These are phyloP conservation scores for Cladosporium halotolerans DNA, from an alignment of 2,329 filamentous ascomycete species.

Conservation along the genomic window DNA sequence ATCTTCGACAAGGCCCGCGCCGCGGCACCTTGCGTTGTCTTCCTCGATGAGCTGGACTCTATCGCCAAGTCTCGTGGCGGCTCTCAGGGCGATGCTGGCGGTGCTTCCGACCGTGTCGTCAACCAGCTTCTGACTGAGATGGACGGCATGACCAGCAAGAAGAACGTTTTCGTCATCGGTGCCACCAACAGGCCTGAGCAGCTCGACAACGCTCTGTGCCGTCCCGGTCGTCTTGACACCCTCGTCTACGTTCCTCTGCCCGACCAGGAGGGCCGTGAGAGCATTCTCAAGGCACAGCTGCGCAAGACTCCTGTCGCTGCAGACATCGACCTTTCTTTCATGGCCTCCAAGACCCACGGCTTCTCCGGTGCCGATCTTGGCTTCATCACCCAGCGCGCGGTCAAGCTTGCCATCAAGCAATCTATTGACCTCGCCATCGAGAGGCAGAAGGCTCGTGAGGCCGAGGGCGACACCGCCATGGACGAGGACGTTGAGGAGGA, in stretches of 20 bases:
- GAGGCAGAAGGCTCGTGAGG: conserved; percentile 82
- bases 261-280: conserved; percentile 79
- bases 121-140: conserved; percentile 99
- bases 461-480: conserved; percentile 68
- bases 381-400: conserved; percentile 96
- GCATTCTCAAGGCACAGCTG: conserved; percentile 91
- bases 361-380: conserved; percentile 99
- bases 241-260: conserved; percentile 97
- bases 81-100: conserved; percentile 89
- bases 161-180: conserved; percentile 99
- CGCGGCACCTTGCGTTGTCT: conserved; percentile 95
- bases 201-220: conserved; percentile 94
- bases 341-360: conserved; percentile 93
- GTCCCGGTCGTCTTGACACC: conserved; percentile 96
- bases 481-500: conserved; percentile 66
- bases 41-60: conserved; percentile 96
- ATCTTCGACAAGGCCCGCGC: conserved; percentile 99
- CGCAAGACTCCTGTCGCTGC: conserved; percentile 90
- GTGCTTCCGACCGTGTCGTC: conserved; percentile 98
- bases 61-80: conserved; percentile 99
- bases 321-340: conserved; percentile 85
- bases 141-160: conserved; percentile 99
- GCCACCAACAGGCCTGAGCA: conserved; percentile 98
- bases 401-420: conserved; percentile 99
- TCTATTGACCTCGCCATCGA: conserved; percentile 85